These are phyloP conservation scores for Onygena corvina DNA, from an alignment of 2,329 filamentous ascomycete genomes.

Conservation along the genomic window DNA sequence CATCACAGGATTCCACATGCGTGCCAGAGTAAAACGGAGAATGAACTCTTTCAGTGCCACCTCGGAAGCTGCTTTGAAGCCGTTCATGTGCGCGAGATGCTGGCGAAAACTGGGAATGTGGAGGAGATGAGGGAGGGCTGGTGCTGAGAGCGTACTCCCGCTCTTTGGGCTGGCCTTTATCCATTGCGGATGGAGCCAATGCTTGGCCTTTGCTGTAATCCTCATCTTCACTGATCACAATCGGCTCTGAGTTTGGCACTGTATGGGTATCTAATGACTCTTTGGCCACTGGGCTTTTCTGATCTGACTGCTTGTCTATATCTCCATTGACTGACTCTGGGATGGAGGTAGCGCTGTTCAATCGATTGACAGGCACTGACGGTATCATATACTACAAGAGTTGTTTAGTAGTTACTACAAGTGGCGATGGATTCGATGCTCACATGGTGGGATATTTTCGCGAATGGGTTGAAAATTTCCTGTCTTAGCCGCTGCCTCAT, in stretches of 20 bases:
- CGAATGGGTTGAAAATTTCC: constrained; percentile 25
- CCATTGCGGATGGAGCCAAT: too few species aligned
- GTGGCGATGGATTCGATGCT: constrained; percentile 9
- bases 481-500: constrained; percentile 17
- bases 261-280: background rate
- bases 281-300: background rate
- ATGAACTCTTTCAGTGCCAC: background rate
- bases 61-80: background rate
- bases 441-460: constrained; percentile 26
- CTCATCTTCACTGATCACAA: constrained; percentile 2
- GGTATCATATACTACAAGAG: constrained; percentile 3
- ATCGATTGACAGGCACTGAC: background rate
- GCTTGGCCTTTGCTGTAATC: background rate
- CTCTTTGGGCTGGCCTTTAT: background rate
- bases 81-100: background rate
- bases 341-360: background rate
- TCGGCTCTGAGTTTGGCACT: background rate
- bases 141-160: background rate
- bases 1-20: background rate
- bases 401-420: background rate
- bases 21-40: background rate
- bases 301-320: background rate
- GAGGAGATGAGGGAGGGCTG: constrained; percentile 4
- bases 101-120: background rate
- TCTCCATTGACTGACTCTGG: background rate